Evolutionary conservation across 192 early-diverging fungal species (phyloP), one percentile per base, ranked within the genome.

Genomic region (Pilaira anomala): DNA sequence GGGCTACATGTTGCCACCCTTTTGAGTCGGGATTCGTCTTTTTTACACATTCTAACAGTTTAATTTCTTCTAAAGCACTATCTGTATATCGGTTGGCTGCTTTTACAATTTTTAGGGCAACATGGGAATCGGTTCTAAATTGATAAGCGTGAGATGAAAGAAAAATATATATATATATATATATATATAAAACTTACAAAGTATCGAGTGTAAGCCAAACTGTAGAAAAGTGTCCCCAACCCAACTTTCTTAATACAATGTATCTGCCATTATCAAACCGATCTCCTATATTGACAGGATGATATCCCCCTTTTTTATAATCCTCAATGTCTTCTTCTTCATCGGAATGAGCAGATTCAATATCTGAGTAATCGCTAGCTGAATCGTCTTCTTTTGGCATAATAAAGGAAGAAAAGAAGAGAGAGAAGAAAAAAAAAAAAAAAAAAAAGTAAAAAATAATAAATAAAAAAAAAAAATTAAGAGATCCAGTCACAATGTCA

Each of bases 211-310:
- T 91, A 50, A 98, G 83, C 96, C 96, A 98, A 16, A 98, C 96
- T 0, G 96, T 98, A n/a, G 93, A 95, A 62, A 98, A 98, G 63
- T 96, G 94, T 19, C 96, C 96, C 94, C 94, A 98, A 19, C 96
- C 96, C 26, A 98, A 82, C 69, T 98, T 98, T 62, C 90, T 83
- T 39, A 95, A 65, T n/a, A 95, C 78, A 18, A 76, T 73, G 77
- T 98, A 98, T n/a, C 89, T 80, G n/a, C 80, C 78, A 12, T 88
- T 80, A 58, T 88, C 83, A 71, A 91, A 93, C 30, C 45, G 60
- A 67, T 98, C 93, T 8, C 89, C 92, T 26, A 94, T 81, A 44
- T 83, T 73, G 29, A 95, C 84, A 4, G 93, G 88, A 63, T 98
- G 93, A 75, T 98, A 98, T 3, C 95, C 95, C 60, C 94, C 93